These are phyloP conservation scores for Candida maesae DNA, from an alignment of 805 yeast genomes.

Conservation along the genomic window DNA sequence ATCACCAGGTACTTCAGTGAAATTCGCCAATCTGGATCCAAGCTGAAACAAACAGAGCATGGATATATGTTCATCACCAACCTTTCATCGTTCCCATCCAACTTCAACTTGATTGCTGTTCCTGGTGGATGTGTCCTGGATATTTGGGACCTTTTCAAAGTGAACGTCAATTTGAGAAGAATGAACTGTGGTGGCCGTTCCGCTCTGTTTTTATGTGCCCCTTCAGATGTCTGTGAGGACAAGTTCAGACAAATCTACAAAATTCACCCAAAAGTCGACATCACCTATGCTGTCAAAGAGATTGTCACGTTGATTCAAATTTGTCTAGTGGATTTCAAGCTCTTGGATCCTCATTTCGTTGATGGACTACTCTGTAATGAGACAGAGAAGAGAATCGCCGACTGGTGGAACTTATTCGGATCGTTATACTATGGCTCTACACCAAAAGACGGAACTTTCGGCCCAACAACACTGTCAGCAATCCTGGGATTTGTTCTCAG, in stretches of 20 bases:
- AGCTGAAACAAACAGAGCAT: conserved; percentile 57
- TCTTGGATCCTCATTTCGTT: conserved; percentile 62
- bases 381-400: conserved; percentile 65
- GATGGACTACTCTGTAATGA: conserved; percentile 83
- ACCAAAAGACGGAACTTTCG: conserved; percentile 51
- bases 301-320: conserved; percentile 72
- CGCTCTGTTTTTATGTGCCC: conserved; percentile 62
- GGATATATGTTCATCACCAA: conserved; percentile 78
- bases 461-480: conserved; percentile 71
- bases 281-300: conserved; percentile 39
- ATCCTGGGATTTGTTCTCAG: conserved; percentile 74
- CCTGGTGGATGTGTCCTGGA: conserved; percentile 49
- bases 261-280: conserved; percentile 39
- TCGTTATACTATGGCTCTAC: conserved; percentile 34
- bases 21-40: conserved; percentile 59
- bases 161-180: conserved; percentile 73
- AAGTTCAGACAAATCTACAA: conserved; percentile 76
- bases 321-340: conserved; percentile 70
- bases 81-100: conserved; percentile 74
- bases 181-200: conserved; percentile 85
- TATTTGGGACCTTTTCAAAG: conserved; percentile 53
- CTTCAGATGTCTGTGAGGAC: conserved; percentile 74
- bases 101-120: conserved; percentile 66
- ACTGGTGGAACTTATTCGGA: conserved; percentile 85
- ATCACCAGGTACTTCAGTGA: conserved; percentile 64